Conservation (phyloP, 2,329 filamentous ascomycete genomes). For the Microdochium bolleyi region DNA sequence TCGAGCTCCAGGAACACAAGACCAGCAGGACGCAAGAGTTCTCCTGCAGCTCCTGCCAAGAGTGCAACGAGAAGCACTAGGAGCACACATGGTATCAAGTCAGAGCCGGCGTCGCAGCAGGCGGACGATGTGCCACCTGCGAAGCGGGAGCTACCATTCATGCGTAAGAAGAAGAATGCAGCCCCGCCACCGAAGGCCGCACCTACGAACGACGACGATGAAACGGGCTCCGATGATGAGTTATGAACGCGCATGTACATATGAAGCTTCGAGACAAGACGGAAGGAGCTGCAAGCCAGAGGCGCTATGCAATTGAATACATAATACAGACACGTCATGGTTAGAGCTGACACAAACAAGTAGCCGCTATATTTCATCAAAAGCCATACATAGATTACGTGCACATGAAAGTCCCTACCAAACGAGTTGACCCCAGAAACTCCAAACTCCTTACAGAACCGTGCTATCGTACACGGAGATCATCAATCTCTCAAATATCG, state of each 20-base stretch:
- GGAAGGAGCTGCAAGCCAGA: too few species aligned
- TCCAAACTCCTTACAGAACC: background rate
- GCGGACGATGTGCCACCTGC: conserved; percentile 15
- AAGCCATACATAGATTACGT: too few species aligned
- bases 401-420: background rate
- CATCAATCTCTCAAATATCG: too few species aligned
- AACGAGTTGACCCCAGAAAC: background rate
- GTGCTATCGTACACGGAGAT: background rate
- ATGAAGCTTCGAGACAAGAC: too few species aligned
- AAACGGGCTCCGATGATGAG: conserved; percentile 51
- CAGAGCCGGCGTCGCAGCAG: conserved; percentile 11
- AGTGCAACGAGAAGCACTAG: background rate
- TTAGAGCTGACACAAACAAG: too few species aligned
- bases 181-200: conserved; percentile 10
- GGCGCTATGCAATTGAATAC: too few species aligned
- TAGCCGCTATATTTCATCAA: too few species aligned
- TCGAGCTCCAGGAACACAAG: background rate
- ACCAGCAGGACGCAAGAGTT: background rate
- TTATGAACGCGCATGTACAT: conserved; percentile 23
- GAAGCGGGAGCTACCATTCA: conserved; percentile 32
- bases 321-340: too few species aligned
- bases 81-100: conserved; percentile 9
- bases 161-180: conserved; percentile 20
- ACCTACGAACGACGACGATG: conserved; percentile 26
- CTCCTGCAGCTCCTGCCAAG: background rate